A percentile compares a stretch with the other conserved stretches of the same genome.
These are phyloP conservation scores for Penicillium vulpinum DNA, from an alignment of 2,329 filamentous ascomycete genomes.

Conservation along the genomic window DNA sequence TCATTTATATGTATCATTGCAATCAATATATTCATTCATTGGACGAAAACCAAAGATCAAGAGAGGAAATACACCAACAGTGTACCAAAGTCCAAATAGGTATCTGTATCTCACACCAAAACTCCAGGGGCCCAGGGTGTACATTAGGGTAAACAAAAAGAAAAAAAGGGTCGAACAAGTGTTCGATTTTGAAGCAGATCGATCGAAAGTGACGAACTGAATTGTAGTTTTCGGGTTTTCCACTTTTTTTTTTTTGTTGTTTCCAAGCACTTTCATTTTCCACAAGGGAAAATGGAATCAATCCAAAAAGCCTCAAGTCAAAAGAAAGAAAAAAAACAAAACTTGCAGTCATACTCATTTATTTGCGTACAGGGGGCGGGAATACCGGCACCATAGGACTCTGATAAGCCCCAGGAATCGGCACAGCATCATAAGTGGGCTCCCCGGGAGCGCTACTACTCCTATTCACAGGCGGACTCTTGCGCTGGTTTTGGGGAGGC, in stretches of 20 bases:
- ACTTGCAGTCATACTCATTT: slow-evolving; percentile 5
- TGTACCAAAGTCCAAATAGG: slow-evolving; percentile 19
- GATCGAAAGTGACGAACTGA: neutral
- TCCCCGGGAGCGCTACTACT: slow-evolving; percentile 73
- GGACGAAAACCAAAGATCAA: slow-evolving; percentile 9
- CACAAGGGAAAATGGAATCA: neutral
- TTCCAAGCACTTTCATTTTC: neutral
- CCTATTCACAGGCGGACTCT: slow-evolving; percentile 58
- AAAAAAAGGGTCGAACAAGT: slow-evolving; percentile 9
- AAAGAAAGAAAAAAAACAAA: neutral
- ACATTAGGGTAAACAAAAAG: slow-evolving; percentile 16
- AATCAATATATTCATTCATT: slow-evolving; percentile 7
- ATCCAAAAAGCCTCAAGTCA: neutral
- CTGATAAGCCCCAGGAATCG: slow-evolving; percentile 82
- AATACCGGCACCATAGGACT: slow-evolving; percentile 49
- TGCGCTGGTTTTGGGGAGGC: slow-evolving; percentile 31
- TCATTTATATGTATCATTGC: neutral
- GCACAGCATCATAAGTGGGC: slow-evolving; percentile 79
- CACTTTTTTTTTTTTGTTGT: slow-evolving; percentile 9
- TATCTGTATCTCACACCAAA: slow-evolving; percentile 22
- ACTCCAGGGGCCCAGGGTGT: slow-evolving; percentile 12
- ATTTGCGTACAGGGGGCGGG: slow-evolving; percentile 28
- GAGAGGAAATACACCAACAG: slow-evolving; percentile 6
- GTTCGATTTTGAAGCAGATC: slow-evolving; percentile 13
- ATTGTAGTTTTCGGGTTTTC: slow-evolving; percentile 1